Evolutionary conservation across 2,329 filamentous ascomycete species (phyloP).

Genomic region (Colletotrichum paranaense): DNA sequence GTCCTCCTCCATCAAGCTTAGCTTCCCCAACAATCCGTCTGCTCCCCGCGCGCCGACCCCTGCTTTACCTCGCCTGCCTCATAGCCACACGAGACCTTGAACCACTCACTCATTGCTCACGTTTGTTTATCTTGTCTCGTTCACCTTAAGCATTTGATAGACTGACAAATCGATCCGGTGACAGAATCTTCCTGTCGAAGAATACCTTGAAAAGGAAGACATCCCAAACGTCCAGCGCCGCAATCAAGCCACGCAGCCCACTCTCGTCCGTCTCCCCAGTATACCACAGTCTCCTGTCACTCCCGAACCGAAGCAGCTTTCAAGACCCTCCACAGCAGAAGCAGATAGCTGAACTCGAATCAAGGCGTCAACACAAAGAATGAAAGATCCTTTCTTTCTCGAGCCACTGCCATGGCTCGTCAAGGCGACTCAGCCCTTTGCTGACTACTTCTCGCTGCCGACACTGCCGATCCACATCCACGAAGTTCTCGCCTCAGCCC

Average conservation of each 20-base stretch:
- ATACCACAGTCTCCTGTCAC: not conserved
- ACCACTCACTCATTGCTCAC: not conserved
- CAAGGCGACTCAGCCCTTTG: slow-evolving; percentile 70
- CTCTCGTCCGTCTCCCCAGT: not conserved
- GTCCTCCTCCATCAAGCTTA: slow-evolving; percentile 31
- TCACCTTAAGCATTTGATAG: not conserved
- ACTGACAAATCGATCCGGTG: not conserved
- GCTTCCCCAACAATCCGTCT: slow-evolving; percentile 30
- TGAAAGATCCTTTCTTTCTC: slow-evolving; percentile 81
- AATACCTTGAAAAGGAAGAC: not conserved
- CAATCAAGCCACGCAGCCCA: not conserved
- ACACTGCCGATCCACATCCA: slow-evolving; percentile 82
- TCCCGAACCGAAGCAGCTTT: not conserved
- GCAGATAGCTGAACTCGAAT: not conserved
- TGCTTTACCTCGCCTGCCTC: not conserved
- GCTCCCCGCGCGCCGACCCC: slow-evolving; percentile 6
- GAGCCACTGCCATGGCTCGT: slow-evolving; percentile 68
- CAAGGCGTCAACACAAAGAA: slow-evolving; percentile 48
- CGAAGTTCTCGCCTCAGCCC: slow-evolving; percentile 75
- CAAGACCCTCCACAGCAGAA: not conserved
- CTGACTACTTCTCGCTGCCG: slow-evolving; percentile 69
- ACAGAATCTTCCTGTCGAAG: not conserved
- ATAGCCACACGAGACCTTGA: not conserved
- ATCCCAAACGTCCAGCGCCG: not conserved
- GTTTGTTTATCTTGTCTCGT: not conserved